phyloP scores from a whole-genome alignment of 2,329 filamentous ascomycete genomes.

The Aspergillus neotritici region DNA sequence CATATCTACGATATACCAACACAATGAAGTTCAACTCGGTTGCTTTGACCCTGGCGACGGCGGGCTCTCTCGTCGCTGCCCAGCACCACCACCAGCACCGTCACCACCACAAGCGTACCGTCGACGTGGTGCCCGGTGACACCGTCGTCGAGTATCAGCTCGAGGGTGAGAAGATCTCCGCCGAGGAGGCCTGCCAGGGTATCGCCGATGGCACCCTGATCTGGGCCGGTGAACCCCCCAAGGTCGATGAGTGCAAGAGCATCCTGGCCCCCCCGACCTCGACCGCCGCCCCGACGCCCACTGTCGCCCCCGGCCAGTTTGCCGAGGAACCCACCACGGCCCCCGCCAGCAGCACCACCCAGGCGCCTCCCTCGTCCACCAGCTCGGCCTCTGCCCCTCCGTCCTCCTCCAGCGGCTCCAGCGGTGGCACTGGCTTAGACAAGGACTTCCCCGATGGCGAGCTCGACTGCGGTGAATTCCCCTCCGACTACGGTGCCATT shows the following conservation, averaged over 20 bases:
- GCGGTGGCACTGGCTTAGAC: slow-evolving; percentile 50
- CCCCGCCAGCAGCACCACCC: slow-evolving; percentile 20
- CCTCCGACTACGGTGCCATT: slow-evolving; percentile 73
- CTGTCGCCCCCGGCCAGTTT: slow-evolving; percentile 44
- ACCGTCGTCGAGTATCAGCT: slow-evolving; percentile 68
- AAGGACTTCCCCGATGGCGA: slow-evolving; percentile 69
- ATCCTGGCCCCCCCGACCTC: slow-evolving; percentile 30
- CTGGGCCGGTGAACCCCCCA: slow-evolving; percentile 61
- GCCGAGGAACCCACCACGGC: slow-evolving; percentile 40
- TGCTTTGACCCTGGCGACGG: slow-evolving; percentile 38
- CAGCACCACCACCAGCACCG: slow-evolving; percentile 40
- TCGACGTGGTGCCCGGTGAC: slow-evolving; percentile 52
- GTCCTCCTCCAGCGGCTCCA: slow-evolving; percentile 25
- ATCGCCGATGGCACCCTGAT: slow-evolving; percentile 61
- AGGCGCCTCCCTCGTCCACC: slow-evolving; percentile 12
- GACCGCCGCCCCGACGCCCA: slow-evolving; percentile 21
- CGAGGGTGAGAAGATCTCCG: slow-evolving; percentile 45
- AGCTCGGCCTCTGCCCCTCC: slow-evolving; percentile 15
- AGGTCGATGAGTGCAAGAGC: slow-evolving; percentile 47
- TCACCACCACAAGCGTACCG: slow-evolving; percentile 38
- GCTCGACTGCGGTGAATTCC: slow-evolving; percentile 67
- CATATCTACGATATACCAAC: slow-evolving; percentile 5
- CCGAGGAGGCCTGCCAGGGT: slow-evolving; percentile 62
- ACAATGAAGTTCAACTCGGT: slow-evolving; percentile 40
- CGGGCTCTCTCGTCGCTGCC: slow-evolving; percentile 38